Conservation (phyloP, 768 basidiomycete genomes). For the Chalciporus chontae region DNA sequence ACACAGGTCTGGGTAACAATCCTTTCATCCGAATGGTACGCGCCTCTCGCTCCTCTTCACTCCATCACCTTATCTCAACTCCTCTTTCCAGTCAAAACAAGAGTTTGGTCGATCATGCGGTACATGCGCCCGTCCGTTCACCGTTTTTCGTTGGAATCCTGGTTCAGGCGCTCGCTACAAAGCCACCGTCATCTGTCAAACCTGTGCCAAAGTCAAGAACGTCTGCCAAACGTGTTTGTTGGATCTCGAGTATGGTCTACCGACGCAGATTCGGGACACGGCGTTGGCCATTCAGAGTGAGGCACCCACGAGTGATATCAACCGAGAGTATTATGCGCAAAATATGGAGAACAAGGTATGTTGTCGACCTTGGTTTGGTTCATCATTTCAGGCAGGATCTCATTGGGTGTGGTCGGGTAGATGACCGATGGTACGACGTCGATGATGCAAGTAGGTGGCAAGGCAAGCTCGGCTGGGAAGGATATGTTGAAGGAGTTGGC, state of each 20-base stretch:
- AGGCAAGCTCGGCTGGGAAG: conserved; percentile 77
- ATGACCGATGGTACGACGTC: conserved; percentile 66
- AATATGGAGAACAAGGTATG: conserved; percentile 81
- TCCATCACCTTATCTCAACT: background rate
- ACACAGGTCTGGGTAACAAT: conserved; percentile 77
- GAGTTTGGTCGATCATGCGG: conserved; percentile 95
- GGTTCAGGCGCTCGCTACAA: conserved; percentile 92
- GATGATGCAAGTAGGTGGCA: conserved; percentile 50
- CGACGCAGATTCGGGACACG: conserved; percentile 96
- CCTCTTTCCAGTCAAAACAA: conserved; percentile 90
- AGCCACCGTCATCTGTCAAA: conserved; percentile 95
- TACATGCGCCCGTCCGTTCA: conserved; percentile 94
- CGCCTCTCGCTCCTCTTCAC: conserved; percentile 2
- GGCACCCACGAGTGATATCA: conserved; percentile 96
- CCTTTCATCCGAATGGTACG: conserved; percentile 94
- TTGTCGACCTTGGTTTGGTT: background rate
- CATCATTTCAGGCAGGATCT: background rate
- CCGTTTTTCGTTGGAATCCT: conserved; percentile 98
- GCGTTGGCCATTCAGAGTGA: conserved; percentile 81
- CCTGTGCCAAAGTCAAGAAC: conserved; percentile 94
- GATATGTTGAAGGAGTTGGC: conserved; percentile 97
- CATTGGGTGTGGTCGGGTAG: conserved; percentile 35
- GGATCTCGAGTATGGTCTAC: conserved; percentile 93
- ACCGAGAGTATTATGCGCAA: conserved; percentile 92
- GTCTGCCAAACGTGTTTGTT: conserved; percentile 97